A percentile compares a stretch with the other conserved stretches of the same genome.
These are phyloP conservation scores for Arthrinium phaeospermum DNA, from an alignment of 2,329 filamentous ascomycete species.

Conservation along the genomic window DNA sequence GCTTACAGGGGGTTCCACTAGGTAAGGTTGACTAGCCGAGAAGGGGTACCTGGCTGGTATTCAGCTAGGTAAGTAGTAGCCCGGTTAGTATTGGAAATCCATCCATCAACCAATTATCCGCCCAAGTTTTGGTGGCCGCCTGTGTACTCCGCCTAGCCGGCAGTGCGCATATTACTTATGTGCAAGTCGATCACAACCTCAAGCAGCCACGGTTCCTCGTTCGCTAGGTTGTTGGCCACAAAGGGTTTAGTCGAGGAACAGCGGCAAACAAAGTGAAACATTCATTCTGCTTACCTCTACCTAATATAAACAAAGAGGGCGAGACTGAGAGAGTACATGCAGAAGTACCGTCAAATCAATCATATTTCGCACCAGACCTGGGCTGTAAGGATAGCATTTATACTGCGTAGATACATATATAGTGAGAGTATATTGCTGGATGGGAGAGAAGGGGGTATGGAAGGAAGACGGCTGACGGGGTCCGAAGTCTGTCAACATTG, in stretches of 20 bases:
- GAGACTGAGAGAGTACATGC: neutral
- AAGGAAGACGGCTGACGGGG: neutral
- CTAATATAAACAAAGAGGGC: neutral
- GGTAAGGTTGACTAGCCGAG: neutral
- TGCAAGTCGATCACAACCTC: neutral
- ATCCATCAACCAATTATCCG: neutral
- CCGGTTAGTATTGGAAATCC: too few species aligned
- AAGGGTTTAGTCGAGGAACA: neutral
- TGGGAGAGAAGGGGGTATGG: neutral
- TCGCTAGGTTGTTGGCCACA: neutral
- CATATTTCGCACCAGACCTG: neutral
- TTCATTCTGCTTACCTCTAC: neutral
- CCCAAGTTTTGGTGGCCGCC: neutral
- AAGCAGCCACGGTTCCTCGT: neutral
- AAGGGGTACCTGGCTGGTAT: neutral
- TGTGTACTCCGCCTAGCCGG: neutral
- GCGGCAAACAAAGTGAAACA: constrained; percentile 13
- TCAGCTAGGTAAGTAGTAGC: neutral
- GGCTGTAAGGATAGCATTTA: too few species aligned
- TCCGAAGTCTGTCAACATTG: neutral
- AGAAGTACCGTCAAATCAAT: neutral
- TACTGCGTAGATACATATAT: neutral
- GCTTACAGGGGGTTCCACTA: neutral
- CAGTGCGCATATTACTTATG: neutral
- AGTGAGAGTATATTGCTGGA: neutral